Evolutionary conservation across 768 basidiomycete genomes (phyloP).

Genomic region (Gymnopilus junonius): DNA sequence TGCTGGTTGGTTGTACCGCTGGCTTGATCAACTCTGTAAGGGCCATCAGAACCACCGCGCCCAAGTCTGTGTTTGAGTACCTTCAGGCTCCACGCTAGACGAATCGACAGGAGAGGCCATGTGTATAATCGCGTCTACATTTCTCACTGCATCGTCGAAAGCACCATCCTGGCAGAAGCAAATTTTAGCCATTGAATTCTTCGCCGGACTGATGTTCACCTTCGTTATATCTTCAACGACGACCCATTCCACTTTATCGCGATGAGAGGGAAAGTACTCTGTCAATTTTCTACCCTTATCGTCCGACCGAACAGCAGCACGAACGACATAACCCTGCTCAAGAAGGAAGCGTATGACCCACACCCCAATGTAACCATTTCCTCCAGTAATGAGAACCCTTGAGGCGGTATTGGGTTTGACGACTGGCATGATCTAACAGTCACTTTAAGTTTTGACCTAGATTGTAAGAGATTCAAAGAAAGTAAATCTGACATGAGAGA

Average conservation of each 20-base stretch:
- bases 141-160: conserved; percentile 80
- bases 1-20: conserved; percentile 73
- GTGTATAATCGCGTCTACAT: conserved; percentile 73
- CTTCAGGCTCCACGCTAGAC: conserved; percentile 45
- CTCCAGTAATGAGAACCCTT: conserved; percentile 58
- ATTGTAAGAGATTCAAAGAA: no score
- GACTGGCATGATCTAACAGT: conserved; percentile 29
- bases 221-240: conserved; percentile 71
- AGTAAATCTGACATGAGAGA: no score
- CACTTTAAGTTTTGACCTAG: no score
- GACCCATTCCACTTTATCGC: conserved; percentile 64
- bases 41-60: not conserved
- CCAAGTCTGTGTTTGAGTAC: conserved; percentile 12
- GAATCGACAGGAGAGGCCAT: conserved; percentile 65
- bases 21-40: conserved; percentile 65
- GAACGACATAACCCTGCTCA: conserved; percentile 63
- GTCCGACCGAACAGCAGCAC: conserved; percentile 67
- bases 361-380: conserved; percentile 61
- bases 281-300: conserved; percentile 63
- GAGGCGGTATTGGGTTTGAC: conserved; percentile 24
- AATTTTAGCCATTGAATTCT: not conserved
- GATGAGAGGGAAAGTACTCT: conserved; percentile 55
- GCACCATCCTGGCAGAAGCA: conserved; percentile 51
- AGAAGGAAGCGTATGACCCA: conserved; percentile 65
- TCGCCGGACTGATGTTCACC: conserved; percentile 18